Evolutionary conservation across 1,139 yeast genomes (phyloP).

Genomic region (Kluyveromyces marxianus): DNA sequence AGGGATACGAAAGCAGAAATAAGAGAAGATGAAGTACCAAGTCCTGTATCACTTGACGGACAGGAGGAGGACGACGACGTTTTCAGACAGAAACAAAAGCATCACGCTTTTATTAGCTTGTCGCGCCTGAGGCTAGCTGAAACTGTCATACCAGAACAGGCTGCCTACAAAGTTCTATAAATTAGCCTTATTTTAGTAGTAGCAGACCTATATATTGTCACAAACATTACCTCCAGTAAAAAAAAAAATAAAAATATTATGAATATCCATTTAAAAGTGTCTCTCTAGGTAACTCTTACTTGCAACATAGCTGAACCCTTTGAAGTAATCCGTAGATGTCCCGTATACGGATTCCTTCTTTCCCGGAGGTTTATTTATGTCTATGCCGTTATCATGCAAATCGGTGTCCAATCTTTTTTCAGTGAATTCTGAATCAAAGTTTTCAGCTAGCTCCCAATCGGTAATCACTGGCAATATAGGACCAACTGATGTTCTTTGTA

Average conservation of each 20-base stretch:
- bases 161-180: too few relatives aligned
- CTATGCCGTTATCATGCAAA: constrained; percentile 9
- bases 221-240: not conserved
- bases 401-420: constrained; percentile 43
- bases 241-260: not conserved
- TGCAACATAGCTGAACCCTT: constrained; percentile 34
- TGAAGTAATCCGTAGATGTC: constrained; percentile 26
- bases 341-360: not conserved
- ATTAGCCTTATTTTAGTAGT: too few relatives aligned
- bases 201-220: too few relatives aligned
- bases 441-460: constrained; percentile 82
- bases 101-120: too few relatives aligned
- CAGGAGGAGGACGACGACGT: not conserved
- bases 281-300: constrained; percentile 30
- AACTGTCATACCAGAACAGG: too few relatives aligned
- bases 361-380: constrained; percentile 9
- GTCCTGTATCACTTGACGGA: not conserved
- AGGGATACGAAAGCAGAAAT: not conserved
- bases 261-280: constrained; percentile 17
- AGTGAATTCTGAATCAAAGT: constrained; percentile 84
- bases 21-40: not conserved
- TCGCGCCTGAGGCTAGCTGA: too few relatives aligned
- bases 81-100: too few relatives aligned
- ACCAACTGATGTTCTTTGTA: constrained; percentile 43
- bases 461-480: constrained; percentile 85